A percentile compares a stretch with the other conserved stretches of the same genome.
phyloP scores from a whole-genome alignment of 2,329 filamentous ascomycete species.

The Fusarium newnesense region DNA sequence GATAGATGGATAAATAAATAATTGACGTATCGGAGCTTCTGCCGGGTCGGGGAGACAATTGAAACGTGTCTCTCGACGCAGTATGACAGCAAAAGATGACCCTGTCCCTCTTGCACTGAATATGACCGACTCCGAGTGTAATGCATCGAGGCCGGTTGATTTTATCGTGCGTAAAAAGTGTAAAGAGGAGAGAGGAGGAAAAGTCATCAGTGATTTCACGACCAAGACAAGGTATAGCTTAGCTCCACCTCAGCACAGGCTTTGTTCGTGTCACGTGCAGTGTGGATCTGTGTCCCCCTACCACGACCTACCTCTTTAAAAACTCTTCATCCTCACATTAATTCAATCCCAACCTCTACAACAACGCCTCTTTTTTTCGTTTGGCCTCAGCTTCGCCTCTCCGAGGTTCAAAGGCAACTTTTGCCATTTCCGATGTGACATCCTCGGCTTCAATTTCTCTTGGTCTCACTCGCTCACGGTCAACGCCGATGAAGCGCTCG shows the following conservation, averaged over 20 bases:
- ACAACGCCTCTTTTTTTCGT: constrained; percentile 5
- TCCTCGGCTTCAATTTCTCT: constrained; percentile 1
- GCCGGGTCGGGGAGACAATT: constrained; percentile 42
- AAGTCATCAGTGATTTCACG: constrained; percentile 9
- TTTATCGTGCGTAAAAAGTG: constrained; percentile 67
- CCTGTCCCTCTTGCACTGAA: constrained; percentile 66
- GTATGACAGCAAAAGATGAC: constrained; percentile 40
- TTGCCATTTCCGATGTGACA: constrained; percentile 15
- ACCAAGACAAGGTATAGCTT: neutral
- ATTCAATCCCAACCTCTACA: constrained; percentile 5
- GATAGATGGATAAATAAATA: neutral
- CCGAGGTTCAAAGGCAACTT: constrained; percentile 13
- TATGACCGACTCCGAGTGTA: constrained; percentile 68
- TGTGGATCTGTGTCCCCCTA: constrained; percentile 12
- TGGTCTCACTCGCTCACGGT: neutral
- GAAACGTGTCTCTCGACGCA: constrained; percentile 33
- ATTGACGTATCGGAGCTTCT: constrained; percentile 47
- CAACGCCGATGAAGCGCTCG: constrained; percentile 15
- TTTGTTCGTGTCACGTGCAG: constrained; percentile 42
- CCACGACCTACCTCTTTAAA: constrained; percentile 12
- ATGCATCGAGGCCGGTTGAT: constrained; percentile 66
- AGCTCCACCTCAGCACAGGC: neutral
- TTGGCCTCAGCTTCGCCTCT: constrained; percentile 3
- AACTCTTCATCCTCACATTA: constrained; percentile 10
- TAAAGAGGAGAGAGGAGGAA: constrained; percentile 47